phyloP scores from a whole-genome alignment of 768 basidiomycete species.

The Xerocomellus chrysenteron region DNA sequence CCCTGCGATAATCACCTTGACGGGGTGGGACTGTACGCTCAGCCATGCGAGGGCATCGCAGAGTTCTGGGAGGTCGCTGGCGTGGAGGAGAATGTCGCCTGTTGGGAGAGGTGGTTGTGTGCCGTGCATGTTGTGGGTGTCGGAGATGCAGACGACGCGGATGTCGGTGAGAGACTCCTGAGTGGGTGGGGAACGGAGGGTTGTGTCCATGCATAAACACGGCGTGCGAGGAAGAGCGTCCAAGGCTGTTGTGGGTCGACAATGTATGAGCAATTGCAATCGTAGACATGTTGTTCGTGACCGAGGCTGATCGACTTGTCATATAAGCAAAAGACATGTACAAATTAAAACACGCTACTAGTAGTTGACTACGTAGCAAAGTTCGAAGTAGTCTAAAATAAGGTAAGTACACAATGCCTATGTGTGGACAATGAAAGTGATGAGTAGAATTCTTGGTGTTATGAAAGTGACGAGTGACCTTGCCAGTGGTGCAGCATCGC shows the following conservation, averaged over 20 bases:
- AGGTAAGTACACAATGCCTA: too few relatives aligned
- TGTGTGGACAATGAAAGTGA: too few relatives aligned
- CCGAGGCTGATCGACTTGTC: too few relatives aligned
- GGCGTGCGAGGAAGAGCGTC: slow-evolving; percentile 11
- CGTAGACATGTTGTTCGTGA: not conserved
- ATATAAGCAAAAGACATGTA: too few relatives aligned
- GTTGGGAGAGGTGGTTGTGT: slow-evolving; percentile 11
- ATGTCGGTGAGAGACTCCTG: slow-evolving; percentile 17
- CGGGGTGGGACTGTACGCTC: slow-evolving; percentile 32
- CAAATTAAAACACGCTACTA: too few relatives aligned
- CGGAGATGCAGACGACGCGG: slow-evolving; percentile 40
- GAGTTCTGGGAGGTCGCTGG: too few relatives aligned
- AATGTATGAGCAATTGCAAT: not conserved
- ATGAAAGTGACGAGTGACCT: too few relatives aligned
- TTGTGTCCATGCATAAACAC: slow-evolving; percentile 14
- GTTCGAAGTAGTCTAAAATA: too few relatives aligned
- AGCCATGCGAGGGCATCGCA: slow-evolving; percentile 21
- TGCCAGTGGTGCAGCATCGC: too few relatives aligned
- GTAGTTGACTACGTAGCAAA: too few relatives aligned
- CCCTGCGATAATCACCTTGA: too few relatives aligned
- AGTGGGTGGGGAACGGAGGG: not conserved
- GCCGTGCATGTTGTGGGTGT: slow-evolving; percentile 37
- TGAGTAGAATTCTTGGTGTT: too few relatives aligned
- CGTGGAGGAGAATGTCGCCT: slow-evolving; percentile 5
- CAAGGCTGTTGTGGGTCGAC: not conserved